Evolutionary conservation across 257 asterid species (phyloP).

Genomic region (Solanum dulcamara): DNA sequence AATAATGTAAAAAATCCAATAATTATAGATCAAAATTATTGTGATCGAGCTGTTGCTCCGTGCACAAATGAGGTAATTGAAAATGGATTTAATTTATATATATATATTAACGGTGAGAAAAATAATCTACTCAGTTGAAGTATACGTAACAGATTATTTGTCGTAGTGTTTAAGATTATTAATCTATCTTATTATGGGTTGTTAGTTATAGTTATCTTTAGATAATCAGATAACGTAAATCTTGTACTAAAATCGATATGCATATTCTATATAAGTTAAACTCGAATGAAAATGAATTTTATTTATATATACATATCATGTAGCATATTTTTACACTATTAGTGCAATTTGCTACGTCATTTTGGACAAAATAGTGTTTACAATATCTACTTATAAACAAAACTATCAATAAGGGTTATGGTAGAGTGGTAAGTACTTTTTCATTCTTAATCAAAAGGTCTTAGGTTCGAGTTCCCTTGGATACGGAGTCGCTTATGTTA

Average conservation of each 20-base stretch:
- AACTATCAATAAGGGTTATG: no score
- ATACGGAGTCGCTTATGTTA: no score
- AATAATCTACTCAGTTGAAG: neutral
- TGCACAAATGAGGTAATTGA: conserved; percentile 37
- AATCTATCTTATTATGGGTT: neutral
- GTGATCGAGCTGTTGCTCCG: conserved; percentile 17
- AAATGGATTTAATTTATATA: neutral
- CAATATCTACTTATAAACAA: neutral
- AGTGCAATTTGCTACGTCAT: neutral
- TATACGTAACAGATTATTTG: neutral
- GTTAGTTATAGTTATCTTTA: neutral
- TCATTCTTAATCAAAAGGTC: no score
- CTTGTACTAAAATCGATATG: neutral
- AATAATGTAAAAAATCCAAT: conserved; percentile 48
- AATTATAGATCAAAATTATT: conserved; percentile 53
- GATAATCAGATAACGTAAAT: no score
- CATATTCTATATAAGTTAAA: neutral
- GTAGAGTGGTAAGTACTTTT: no score
- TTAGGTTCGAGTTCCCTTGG: no score
- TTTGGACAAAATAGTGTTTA: neutral
- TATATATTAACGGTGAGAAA: neutral
- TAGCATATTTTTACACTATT: neutral
- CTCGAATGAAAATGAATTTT: neutral
- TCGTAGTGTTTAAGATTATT: neutral
- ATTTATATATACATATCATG: neutral